phyloP scores from a whole-genome alignment of 1,139 yeast species.

The Suhomyces taliae region DNA sequence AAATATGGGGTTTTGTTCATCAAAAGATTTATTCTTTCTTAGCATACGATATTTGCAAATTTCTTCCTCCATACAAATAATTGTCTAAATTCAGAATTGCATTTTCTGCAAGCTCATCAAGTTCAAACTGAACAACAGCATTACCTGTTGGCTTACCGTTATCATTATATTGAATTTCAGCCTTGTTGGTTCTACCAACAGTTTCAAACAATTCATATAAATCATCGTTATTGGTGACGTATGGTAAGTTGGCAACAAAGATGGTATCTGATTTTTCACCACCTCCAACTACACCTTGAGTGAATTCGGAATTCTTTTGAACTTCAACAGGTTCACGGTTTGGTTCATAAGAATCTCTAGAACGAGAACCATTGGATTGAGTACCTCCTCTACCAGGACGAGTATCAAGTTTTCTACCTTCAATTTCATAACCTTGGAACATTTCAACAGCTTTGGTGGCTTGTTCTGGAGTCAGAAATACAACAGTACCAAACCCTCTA shows the following conservation, averaged over 20 bases:
- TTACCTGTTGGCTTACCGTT: conserved; percentile 76
- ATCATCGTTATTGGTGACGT: conserved; percentile 83
- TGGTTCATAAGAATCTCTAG: conserved; percentile 13
- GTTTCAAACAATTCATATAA: conserved; percentile 84
- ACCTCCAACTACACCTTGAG: conserved; percentile 60
- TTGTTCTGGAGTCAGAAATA: conserved; percentile 57
- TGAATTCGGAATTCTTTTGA: conserved; percentile 51
- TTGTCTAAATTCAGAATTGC: conserved; percentile 75
- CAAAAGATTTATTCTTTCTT: conserved; percentile 14
- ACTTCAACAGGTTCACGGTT: conserved; percentile 14
- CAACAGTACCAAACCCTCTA: conserved; percentile 82
- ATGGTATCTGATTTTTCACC: conserved; percentile 69
- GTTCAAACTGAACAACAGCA: conserved; percentile 80
- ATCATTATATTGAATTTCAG: conserved; percentile 70
- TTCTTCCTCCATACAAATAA: conserved; percentile 84
- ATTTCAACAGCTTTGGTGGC: conserved; percentile 62
- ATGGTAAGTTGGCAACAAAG: conserved; percentile 79
- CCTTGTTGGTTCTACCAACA: conserved; percentile 72
- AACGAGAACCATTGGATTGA: conserved; percentile 11
- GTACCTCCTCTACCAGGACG: conserved; percentile 55
- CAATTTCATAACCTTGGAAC: conserved; percentile 65
- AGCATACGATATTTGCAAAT: conserved; percentile 65
- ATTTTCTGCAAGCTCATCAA: conserved; percentile 65
- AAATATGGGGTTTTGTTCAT: background rate
- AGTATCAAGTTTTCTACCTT: conserved; percentile 70